phyloP scores from a whole-genome alignment of 164 flowering plant species.

The Annona cherimola region DNA sequence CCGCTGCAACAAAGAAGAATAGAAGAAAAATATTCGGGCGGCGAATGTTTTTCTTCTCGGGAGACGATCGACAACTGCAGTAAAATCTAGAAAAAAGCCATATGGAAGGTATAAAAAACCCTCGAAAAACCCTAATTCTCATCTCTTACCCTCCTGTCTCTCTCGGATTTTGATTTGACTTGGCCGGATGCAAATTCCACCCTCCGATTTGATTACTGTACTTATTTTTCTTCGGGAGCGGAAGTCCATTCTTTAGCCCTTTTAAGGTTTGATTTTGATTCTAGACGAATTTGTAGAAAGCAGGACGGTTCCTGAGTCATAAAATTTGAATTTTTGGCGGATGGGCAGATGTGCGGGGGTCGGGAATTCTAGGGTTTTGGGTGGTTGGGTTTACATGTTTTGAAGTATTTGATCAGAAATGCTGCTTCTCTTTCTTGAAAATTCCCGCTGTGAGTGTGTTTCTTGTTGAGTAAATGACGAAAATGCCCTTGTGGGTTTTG shows the following conservation, averaged over 20 bases:
- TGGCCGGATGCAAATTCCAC: background rate
- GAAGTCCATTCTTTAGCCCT: too few relatives aligned
- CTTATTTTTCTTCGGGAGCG: too few relatives aligned
- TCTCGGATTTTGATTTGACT: background rate
- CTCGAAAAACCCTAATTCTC: background rate
- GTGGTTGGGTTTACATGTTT: background rate
- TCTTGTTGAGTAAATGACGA: background rate
- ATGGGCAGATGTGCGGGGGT: background rate
- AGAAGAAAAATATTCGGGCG: background rate
- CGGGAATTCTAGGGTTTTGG: background rate
- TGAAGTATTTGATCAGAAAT: too few relatives aligned
- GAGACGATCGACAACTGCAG: background rate
- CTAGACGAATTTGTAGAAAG: background rate
- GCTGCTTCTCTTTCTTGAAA: too few relatives aligned
- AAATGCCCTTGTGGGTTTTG: background rate
- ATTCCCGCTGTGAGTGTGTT: background rate
- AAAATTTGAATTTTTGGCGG: background rate
- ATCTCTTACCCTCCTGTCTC: background rate
- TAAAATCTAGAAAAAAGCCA: background rate
- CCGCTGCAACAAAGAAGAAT: background rate
- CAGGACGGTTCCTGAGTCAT: background rate
- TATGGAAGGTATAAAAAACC: background rate
- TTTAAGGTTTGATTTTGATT: background rate
- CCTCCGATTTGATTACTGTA: background rate
- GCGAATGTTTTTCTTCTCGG: background rate